Base-by-base conservation (phyloP, 163 green algal genomes). In the Scenedesmus sp. region DNA sequence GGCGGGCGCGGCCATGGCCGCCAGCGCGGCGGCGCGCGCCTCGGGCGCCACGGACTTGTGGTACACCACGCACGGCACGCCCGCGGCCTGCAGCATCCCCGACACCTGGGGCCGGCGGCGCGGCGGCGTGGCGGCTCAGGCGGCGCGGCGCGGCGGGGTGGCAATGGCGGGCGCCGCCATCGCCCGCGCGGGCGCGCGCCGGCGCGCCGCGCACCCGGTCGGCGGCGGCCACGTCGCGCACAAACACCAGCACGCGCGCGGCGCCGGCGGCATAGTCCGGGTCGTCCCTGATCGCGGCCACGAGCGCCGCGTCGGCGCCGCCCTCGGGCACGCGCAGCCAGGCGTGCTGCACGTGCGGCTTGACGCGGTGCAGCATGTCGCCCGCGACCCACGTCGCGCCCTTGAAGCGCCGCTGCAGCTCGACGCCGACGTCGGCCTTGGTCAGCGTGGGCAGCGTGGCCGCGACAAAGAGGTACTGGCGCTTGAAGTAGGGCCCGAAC, bases 391-490 rank as follows among this genome's bases (percentile, higher is more conserved):
- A 99, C 45, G 80, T 51, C 31, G 91, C 90, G n/a, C 93, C 78
- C 0, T 93, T 93, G 73, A 91, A 95, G 60, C 85, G 77, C 11
- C 87, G 69, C 54, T 83, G 62, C 42, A 99, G 85, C 34, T 94
- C 80, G 18, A 64, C 86, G 4, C 87, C 92, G 13, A 95, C 89
- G 14, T 92, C 93, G 28, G 84, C 86, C 36, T 89, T 91, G 4
- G 91, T 94, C 26, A 92, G 84, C 2, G 80, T 69, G 1, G 96
- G 95, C 87, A 99, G 91, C 2, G 96, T 99, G 22, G 96, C 96
- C 4, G 89, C 96, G 5, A 94, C 92, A 88, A 98, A 99, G 13
- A 97, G 70, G 84, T 98, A 98, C 90, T 98, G 95, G 72, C 94
- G 82, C 22, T 63, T 26, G n/a, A 80, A 62, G 71, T 80, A 80